phyloP scores from a whole-genome alignment of 1,284 basidiomycete genomes.

The Uromyces viciae-fabae region DNA sequence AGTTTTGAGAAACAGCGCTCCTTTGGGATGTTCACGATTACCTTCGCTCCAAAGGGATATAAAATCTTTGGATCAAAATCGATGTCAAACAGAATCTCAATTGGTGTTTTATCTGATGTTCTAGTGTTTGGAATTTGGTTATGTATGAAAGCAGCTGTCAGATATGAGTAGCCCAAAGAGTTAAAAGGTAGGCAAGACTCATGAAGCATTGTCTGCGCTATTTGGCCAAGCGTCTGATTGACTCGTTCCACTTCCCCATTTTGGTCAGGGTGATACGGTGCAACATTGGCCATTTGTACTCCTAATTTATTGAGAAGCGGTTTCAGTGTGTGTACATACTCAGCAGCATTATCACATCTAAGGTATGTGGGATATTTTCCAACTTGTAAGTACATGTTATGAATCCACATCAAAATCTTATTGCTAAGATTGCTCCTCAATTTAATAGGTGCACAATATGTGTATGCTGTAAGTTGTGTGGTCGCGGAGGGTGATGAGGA shows the following conservation, averaged over 20 bases:
- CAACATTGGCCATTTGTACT: neutral
- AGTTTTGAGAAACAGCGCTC: neutral
- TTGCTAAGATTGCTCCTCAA: too few species aligned
- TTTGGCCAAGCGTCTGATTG: neutral
- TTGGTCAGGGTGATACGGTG: neutral
- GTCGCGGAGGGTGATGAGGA: neutral
- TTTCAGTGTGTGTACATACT: neutral
- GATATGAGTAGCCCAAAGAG: neutral
- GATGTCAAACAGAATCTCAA: neutral
- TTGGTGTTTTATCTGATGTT: neutral
- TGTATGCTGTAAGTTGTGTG: slow-evolving; percentile 1
- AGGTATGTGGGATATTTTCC: neutral
- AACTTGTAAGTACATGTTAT: neutral
- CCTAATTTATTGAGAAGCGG: neutral
- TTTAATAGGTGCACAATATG: neutral
- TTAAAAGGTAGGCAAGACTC: neutral
- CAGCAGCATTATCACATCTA: neutral
- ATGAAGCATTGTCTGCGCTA: neutral
- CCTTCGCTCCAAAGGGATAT: neutral
- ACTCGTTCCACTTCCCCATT: slow-evolving; percentile 4
- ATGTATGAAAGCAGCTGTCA: neutral
- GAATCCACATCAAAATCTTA: neutral
- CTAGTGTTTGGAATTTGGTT: neutral
- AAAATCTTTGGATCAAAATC: neutral
- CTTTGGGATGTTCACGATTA: neutral